phyloP scores from a whole-genome alignment of 2,329 filamentous ascomycete genomes.

The Hirsutella thompsonii region DNA sequence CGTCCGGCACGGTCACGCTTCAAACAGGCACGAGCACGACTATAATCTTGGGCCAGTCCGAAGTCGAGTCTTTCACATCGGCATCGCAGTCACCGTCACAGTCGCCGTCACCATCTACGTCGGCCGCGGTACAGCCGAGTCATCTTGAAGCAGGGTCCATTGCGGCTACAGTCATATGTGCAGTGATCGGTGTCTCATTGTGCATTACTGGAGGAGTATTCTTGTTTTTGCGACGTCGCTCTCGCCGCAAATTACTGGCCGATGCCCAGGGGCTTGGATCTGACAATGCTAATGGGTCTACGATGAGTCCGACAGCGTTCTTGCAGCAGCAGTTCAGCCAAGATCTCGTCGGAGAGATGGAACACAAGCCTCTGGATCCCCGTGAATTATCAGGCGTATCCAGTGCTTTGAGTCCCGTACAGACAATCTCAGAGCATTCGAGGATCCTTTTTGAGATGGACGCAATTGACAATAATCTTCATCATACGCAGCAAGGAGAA shows the following conservation, averaged over 20 bases:
- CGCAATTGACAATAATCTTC: background rate
- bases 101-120: background rate
- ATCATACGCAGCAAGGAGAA: no score
- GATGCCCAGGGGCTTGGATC: background rate
- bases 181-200: background rate
- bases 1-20: background rate
- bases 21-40: background rate
- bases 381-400: conserved; percentile 3
- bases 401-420: background rate
- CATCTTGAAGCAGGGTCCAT: background rate
- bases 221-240: background rate
- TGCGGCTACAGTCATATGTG: background rate
- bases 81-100: no score
- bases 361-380: conserved; percentile 4
- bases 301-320: background rate
- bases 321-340: background rate
- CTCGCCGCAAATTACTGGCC: background rate
- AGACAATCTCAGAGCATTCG: background rate
- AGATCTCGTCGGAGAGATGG: conserved; percentile 3
- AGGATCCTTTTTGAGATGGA: background rate
- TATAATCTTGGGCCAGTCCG: background rate
- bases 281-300: background rate
- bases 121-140: background rate
- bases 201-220: background rate
- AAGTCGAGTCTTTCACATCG: no score